Base-by-base conservation (phyloP, 176 grass and related monocot genomes). In the Phragmites australis region DNA sequence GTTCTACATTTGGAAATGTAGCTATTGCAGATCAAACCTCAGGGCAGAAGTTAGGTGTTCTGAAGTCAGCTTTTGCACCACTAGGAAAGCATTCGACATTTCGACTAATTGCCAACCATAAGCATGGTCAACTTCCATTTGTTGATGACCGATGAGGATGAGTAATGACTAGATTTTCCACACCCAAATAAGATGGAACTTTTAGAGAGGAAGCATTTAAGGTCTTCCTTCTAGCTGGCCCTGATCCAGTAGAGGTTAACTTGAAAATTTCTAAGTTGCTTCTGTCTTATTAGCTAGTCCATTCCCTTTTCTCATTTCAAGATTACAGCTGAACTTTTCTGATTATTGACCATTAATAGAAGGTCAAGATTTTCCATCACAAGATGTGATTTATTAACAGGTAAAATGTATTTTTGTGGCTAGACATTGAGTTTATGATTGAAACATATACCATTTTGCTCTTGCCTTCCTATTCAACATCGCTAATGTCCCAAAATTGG, bases 1-100 rank as follows among this genome's bases (percentile, higher is more conserved):
- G 95, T 81, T 98, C 92, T 80, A 87, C 89, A 80, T 94, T 98
- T 81, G 95, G 95, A 81, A 92, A 41, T 76, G 47, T 98, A 75
- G 73, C 92, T 78, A 81, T 94, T 93, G 85, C 90, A 60, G 95
- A 98, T 89, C 90, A 94, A 34, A 81, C 83, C 25, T 94, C 92
- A 62, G 95, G 95, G 57, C 73, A 98, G 75, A 81, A 84, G 25
- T 67, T 98, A 83, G 92, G 75, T 74, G 48, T 93, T 88, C 77
- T 94, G 18, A 98, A 85, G 83, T 94, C 95, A 70, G 47, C 71
- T 40, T 93, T 81, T 94, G 54, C 88, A 61, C 90, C 92, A 80
- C 90, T 93, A 90, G 92, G 94, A 94, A 81, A 64, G 30, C 39
- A 44, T 65, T 69, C 67, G 22, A 58, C 52, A 29, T 37, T 65